A percentile compares a stretch with the other conserved stretches of the same genome.
These are phyloP conservation scores for Corymbia maculata DNA, from an alignment of 345 rosid genomes.

Conservation along the genomic window DNA sequence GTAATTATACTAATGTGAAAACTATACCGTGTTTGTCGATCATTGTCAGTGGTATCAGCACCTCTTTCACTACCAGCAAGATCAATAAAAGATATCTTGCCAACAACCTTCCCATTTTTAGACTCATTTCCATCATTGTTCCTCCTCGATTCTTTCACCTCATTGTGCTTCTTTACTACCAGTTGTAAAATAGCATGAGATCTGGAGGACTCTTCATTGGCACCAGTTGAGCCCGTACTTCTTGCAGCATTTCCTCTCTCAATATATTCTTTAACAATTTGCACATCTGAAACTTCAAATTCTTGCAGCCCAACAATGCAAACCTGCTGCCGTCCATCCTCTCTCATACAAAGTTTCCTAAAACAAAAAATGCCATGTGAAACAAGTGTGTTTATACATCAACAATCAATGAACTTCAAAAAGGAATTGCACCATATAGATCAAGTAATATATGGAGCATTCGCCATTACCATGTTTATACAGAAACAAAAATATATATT, in stretches of 20 bases:
- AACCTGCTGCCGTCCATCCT: conserved; percentile 98
- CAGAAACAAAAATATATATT: neutral
- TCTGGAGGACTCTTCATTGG: conserved; percentile 97
- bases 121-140: conserved; percentile 70
- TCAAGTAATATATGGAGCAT: neutral
- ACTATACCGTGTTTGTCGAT: conserved; percentile 86
- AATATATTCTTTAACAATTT: conserved; percentile 86
- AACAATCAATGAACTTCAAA: neutral
- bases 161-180: conserved; percentile 77
- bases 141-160: conserved; percentile 75
- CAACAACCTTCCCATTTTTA: conserved; percentile 68
- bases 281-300: conserved; percentile 91
- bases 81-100: conserved; percentile 96
- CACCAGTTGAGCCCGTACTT: conserved; percentile 97
- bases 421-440: neutral
- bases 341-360: conserved; percentile 98
- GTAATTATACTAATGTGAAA: neutral
- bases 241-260: conserved; percentile 92
- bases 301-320: conserved; percentile 99
- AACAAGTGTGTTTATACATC: neutral
- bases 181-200: conserved; percentile 99
- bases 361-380: neutral
- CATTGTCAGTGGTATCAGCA: conserved; percentile 98
- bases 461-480: neutral
- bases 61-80: conserved; percentile 99